Base-by-base conservation (phyloP, 2,329 filamentous ascomycete genomes). In the Diplodia corticola region DNA sequence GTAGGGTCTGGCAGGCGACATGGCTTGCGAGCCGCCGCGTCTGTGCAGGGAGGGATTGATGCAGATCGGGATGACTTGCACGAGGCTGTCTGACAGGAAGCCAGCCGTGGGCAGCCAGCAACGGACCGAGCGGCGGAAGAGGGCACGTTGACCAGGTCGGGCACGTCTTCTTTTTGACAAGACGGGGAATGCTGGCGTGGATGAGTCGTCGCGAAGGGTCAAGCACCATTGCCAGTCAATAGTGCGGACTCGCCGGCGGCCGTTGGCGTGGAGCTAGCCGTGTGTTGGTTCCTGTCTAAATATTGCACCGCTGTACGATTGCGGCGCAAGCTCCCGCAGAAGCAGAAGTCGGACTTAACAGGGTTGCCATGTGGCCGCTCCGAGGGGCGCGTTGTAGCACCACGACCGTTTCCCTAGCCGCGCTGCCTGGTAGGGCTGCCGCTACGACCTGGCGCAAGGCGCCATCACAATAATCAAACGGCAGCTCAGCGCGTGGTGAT, bases 61-160 rank as follows among this genome's bases (percentile, higher is more conserved):
- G 61, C 61, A 64, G 61, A 54, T 53, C 61, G 49, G 53, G 63
- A 65, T 65, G 63, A 65, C 51, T 65, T 65, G 63, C 63, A 65
- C 63, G 63, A 65, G 63, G 40, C 57, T 33, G 57, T 46, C 55
- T 28, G 40, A 48, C 55, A 33, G 28, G 28, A 35, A 28, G 28
- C 17, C 51, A n/a, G 54, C 55, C 15, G 54, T 17, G 40, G 49
- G 57, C 26, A 49, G 49, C 57, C 55, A 28, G n/a, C 40, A 13
- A 50, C 30, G 57, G 57, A 49, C 40, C 57, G 44, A 24, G 55
- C 37, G n/a, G 22, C 28, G 55, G 22, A 28, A 46, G n/a, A 40
- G 26, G 24, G 53, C 9, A 15, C 15, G 33, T 13, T 26, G 53
- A 57, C 53, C 53, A 40, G 24, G 53, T 20, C 50, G 50, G 50